These are phyloP conservation scores for Lablab purpureus DNA, from an alignment of 306 rosid genomes.

Conservation along the genomic window DNA sequence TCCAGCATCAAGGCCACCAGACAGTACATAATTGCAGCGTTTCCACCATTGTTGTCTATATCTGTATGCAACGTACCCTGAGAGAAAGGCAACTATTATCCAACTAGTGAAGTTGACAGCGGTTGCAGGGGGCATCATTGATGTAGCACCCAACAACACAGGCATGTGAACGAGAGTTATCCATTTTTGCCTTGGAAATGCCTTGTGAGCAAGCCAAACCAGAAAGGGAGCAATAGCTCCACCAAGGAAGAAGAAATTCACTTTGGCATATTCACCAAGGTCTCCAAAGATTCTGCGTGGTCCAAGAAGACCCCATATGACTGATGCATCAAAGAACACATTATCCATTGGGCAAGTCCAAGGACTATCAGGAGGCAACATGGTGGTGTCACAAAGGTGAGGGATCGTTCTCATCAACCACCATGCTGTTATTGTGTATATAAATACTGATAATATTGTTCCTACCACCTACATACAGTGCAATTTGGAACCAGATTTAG, in stretches of 20 bases:
- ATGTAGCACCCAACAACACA: slow-evolving; percentile 67
- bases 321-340: slow-evolving; percentile 81
- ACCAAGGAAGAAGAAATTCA: slow-evolving; percentile 78
- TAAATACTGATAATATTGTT: slow-evolving; percentile 63
- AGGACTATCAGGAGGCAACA: slow-evolving; percentile 62
- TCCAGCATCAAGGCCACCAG: slow-evolving; percentile 91
- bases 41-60: slow-evolving; percentile 68
- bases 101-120: slow-evolving; percentile 82
- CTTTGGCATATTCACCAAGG: slow-evolving; percentile 69
- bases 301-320: slow-evolving; percentile 91
- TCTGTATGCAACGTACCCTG: slow-evolving; percentile 59
- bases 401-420: slow-evolving; percentile 77
- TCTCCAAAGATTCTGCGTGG: slow-evolving; percentile 87
- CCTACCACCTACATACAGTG: slow-evolving; percentile 71
- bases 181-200: slow-evolving; percentile 69
- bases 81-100: slow-evolving; percentile 62
- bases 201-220: slow-evolving; percentile 75
- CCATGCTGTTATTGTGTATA: slow-evolving; percentile 77
- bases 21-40: slow-evolving; percentile 71
- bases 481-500: slow-evolving; percentile 6
- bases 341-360: slow-evolving; percentile 86
- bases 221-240: slow-evolving; percentile 77
- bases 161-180: slow-evolving; percentile 71
- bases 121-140: slow-evolving; percentile 84
- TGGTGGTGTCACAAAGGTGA: slow-evolving; percentile 69